Conservation (phyloP, 495 filamentous ascomycete genomes). For the Annulohypoxylon maeteangense region DNA sequence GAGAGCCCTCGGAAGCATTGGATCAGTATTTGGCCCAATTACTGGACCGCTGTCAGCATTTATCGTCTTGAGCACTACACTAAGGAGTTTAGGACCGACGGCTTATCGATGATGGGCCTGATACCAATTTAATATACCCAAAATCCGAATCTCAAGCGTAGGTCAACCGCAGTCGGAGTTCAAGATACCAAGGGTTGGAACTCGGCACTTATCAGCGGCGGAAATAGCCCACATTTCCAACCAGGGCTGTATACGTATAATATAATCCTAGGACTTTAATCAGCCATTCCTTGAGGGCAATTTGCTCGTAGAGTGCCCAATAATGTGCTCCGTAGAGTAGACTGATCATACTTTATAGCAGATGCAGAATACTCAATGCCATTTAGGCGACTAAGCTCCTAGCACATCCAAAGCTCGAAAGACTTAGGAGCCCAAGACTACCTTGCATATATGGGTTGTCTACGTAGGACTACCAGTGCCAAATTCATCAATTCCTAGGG, state of each 20-base stretch:
- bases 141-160: conserved; percentile 1
- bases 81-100: not conserved
- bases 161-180: not conserved
- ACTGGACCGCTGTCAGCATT: not conserved
- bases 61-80: not conserved
- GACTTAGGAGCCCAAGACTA: conserved; percentile 12
- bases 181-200: not conserved
- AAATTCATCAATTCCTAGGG: conserved; percentile 10
- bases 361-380: conserved; percentile 15
- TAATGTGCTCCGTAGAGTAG: not conserved
- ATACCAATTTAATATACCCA: conserved; percentile 7
- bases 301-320: not conserved
- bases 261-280: not conserved
- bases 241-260: not conserved
- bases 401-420: conserved; percentile 23
- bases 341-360: conserved; percentile 2
- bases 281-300: not conserved
- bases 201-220: not conserved
- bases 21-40: not conserved
- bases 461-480: conserved; percentile 19
- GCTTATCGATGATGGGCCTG: not conserved
- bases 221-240: not conserved
- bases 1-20: not conserved
- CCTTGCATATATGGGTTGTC: conserved; percentile 32
- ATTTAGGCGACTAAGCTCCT: conserved; percentile 5